Evolutionary conservation across 2,329 filamentous ascomycete species (phyloP), one percentile per base, ranked within the genome.

Genomic region (Niveomyces coronatus): DNA sequence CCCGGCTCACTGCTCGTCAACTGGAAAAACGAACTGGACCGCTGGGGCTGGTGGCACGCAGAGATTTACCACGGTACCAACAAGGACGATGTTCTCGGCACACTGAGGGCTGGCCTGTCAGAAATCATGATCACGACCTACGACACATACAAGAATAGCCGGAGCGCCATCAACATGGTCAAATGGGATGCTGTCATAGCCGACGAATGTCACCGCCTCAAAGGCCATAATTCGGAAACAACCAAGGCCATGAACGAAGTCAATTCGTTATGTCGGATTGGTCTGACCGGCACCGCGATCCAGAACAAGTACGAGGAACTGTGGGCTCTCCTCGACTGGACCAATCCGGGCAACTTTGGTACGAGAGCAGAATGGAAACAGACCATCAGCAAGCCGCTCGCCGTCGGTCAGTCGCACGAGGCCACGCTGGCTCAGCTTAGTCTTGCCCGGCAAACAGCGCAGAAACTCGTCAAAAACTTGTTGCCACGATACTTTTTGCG

Each of bases 281-380:
- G 91, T 0, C 68, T 98, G 8, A 96, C 88, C 0, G 91, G 91
- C 2, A 98, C 91, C 0, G 89, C 89, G 0, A 95, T 98, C 31
- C 91, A 98, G 55, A 98, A 98, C 58, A 91, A 85, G 47, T 98
- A 98, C 55, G 86, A 95, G 54, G 91, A 98, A 57, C 70, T 98
- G 1, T 98, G 89, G 89, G 93, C 87, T 0, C 67, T 98, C 0
- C 67, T 98, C 3, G 94, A 98, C 55, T 98, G 91, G 91, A 88
- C 87, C 0, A 91, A 93, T 49, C 91, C 91, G 0, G 89, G 87
- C 0, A 62, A 70, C 32, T 73, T 79, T 39, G 74, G 74, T 13
- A 68, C 67, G 1, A 52, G 83, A 9, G 64, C 72, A 5, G 82
- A 84, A 29, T 98, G 91, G 91, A 82, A 78, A 50, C 68, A 72